Base-by-base conservation (phyloP, 2,329 filamentous ascomycete genomes). In the Stachybotrys chlorohalonatus region DNA sequence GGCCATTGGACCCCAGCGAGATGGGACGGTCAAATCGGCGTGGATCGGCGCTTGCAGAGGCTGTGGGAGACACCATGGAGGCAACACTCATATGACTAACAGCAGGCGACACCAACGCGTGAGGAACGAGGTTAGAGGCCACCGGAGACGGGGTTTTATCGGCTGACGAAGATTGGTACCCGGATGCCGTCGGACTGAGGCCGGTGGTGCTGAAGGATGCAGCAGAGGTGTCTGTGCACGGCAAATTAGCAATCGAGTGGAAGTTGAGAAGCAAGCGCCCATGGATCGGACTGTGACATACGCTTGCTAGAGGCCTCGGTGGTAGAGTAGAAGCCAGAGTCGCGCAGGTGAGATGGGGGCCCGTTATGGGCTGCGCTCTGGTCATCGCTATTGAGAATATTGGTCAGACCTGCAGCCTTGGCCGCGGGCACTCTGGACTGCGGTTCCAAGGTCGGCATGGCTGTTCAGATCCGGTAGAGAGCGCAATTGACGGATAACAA, bases 141-240 rank as follows among this genome's bases (percentile, higher is more conserved):
- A 81, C 79, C 8, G 83, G 82, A 1, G 83, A 85, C 0, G 83
- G 83, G 1, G 82, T 85, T 69, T 85, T 84, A 63, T 86, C 82
- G 36, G 74, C 71, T 17, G 74, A 73, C 5, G 77, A 75, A 13
- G 73, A 73, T 56, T 80, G 77, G 57, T 80, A 82, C 46, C 69
- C 71, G 13, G 75, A 78, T 55, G 67, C 69, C 49, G 73, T 69
- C 46, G 70, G 78, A 55, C 70, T 73, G 15, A 73, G 63, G 36
- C 70, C 68, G 54, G 70, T 69, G 48, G 62, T 63, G 53, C 61
- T 70, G 57, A 73, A 73, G 1, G 71, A 73, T 30, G 70, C 70
- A 49, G 68, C 67, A 24, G 70, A 73, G 45, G 70, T 72, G 53
- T 73, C 70, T 73, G 55, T 11, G 49, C 49, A 8, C 54, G 47